These are phyloP conservation scores for Nemania abortiva DNA, from an alignment of 2,329 filamentous ascomycete species.

Conservation along the genomic window DNA sequence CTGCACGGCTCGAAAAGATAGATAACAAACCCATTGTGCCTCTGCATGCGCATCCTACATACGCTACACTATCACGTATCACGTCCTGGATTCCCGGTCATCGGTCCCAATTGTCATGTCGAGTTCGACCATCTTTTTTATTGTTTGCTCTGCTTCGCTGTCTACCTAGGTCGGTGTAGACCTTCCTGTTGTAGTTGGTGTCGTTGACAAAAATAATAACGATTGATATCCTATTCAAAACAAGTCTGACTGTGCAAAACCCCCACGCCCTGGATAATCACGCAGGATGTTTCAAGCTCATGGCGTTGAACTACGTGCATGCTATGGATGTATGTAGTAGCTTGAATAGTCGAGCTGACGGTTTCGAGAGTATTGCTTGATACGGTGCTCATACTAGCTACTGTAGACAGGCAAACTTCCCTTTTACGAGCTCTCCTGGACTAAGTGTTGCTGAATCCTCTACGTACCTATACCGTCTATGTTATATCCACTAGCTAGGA, in stretches of 20 bases:
- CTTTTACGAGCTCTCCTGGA: not conserved
- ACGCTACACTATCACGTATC: not conserved
- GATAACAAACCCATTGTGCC: constrained; percentile 2
- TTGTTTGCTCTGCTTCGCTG: constrained; percentile 1
- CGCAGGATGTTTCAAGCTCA: constrained; percentile 12
- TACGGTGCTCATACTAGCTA: not conserved
- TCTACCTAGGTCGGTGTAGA: constrained; percentile 15
- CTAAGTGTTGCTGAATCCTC: not conserved
- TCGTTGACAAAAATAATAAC: constrained; percentile 22
- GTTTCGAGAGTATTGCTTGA: constrained; percentile 3
- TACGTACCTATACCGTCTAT: not conserved
- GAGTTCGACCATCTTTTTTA: not conserved
- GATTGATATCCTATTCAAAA: constrained; percentile 21
- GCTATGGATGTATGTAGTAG: not conserved
- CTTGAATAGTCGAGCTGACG: constrained; percentile 3
- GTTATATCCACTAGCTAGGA: not conserved
- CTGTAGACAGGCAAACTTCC: not conserved
- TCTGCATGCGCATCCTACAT: not conserved
- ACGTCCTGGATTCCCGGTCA: constrained; percentile 7
- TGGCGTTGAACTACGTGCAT: constrained; percentile 13
- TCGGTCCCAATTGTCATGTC: constrained; percentile 6
- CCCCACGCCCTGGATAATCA: constrained; percentile 34
- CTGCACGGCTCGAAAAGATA: constrained; percentile 16
- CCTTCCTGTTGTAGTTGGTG: constrained; percentile 37
- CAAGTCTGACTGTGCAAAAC: constrained; percentile 29